These are phyloP conservation scores for Lentinula raphanica DNA, from an alignment of 768 basidiomycete genomes.

Conservation along the genomic window DNA sequence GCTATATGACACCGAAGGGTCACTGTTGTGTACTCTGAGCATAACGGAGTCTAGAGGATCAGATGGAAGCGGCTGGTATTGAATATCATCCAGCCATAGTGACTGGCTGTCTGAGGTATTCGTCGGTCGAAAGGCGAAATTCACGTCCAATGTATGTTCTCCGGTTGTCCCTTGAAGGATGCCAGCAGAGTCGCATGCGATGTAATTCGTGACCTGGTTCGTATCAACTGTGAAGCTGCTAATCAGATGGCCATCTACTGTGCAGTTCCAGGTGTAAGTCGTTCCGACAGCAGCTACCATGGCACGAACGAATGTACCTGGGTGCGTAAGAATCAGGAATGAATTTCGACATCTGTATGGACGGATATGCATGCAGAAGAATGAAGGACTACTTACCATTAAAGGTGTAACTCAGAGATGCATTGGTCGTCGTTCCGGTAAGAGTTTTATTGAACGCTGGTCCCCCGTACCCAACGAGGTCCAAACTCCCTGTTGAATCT, in stretches of 20 bases:
- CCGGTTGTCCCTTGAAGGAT: not conserved
- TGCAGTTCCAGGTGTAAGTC: not conserved
- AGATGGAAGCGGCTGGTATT: not conserved
- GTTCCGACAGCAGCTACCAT: not conserved
- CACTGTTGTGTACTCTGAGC: conserved; percentile 2
- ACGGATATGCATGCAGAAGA: not conserved
- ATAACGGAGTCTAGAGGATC: not conserved
- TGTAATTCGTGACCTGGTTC: not conserved
- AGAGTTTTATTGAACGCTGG: not conserved
- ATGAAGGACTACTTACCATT: not conserved
- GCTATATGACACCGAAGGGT: not conserved
- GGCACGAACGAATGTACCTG: conserved; percentile 1
- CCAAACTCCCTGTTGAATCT: not conserved
- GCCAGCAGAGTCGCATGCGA: conserved; percentile 1
- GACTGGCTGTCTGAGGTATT: not conserved
- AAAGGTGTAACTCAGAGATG: not conserved
- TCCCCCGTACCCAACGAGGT: not conserved
- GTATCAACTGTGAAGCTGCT: not conserved
- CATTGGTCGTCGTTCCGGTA: not conserved
- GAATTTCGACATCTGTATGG: not conserved
- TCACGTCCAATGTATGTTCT: not conserved
- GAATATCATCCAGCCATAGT: conserved; percentile 1
- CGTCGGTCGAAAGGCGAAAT: not conserved
- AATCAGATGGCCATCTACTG: not conserved
- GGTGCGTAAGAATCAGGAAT: no score